Percentiles rank a stretch among this genome's conserved stretches.
Evolutionary conservation across 306 rosid genomes (phyloP).

Genomic region (Oxytropis ochrocephala): DNA sequence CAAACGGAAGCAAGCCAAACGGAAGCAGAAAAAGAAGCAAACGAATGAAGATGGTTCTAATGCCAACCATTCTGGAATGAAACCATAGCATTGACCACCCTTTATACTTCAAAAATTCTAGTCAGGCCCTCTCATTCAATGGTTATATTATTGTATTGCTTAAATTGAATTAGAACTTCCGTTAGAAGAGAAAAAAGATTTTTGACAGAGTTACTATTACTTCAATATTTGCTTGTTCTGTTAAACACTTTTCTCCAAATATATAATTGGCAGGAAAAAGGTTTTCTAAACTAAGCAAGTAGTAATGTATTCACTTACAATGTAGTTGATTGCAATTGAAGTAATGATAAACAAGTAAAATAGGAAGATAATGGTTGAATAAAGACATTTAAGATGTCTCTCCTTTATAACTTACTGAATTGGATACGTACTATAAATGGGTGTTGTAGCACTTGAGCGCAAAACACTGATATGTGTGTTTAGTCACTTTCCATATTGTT

Average conservation of each 20-base stretch:
- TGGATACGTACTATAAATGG: too few relatives aligned
- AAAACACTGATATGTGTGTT: too few relatives aligned
- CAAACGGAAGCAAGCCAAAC: conserved; percentile 63
- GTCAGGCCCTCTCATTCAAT: conserved; percentile 1
- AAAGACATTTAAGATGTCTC: too few relatives aligned
- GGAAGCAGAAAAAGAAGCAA: conserved; percentile 57
- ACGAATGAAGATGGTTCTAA: conserved; percentile 32
- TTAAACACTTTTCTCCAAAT: not conserved
- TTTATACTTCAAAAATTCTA: not conserved
- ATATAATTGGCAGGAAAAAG: not conserved
- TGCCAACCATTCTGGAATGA: conserved; percentile 1
- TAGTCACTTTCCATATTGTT: too few relatives aligned
- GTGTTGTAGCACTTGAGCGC: too few relatives aligned
- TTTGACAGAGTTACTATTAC: not conserved
- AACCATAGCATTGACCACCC: conserved; percentile 20
- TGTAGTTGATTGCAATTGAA: too few relatives aligned
- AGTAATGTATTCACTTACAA: not conserved
- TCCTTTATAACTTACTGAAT: too few relatives aligned
- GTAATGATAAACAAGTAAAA: too few relatives aligned
- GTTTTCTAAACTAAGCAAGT: not conserved
- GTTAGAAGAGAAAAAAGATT: not conserved
- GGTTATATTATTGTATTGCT: conserved; percentile 9
- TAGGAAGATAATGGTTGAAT: too few relatives aligned
- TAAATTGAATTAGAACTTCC: conserved; percentile 9
- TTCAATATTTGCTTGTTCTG: conserved; percentile 1